Base-by-base conservation (phyloP, 2,329 filamentous ascomycete species). In the Calonectria pauciramosa region DNA sequence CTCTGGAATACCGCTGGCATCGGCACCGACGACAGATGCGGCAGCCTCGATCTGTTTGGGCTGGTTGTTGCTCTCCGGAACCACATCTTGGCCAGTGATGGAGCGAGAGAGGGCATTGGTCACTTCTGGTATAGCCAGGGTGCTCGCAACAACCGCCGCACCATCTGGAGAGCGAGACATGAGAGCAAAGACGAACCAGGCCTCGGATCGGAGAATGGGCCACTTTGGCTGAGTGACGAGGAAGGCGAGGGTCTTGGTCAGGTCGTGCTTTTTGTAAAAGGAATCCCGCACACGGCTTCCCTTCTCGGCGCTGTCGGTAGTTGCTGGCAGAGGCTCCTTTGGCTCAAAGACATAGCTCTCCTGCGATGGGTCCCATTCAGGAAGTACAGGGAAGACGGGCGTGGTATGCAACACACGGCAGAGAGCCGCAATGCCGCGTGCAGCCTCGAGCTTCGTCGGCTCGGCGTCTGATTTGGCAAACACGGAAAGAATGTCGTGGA, bases 181-280 rank as follows among this genome's bases (percentile, higher is more conserved):
- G 41, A 93, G 86, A 3, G 92, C 92, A 67, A 92, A 87, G 8
- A 92, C 88, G 75, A 93, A 93, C 88, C 91, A 91, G 3, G 89
- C 87, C 80, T 93, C 92, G 49, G 90, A 91, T 23, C 90, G 87
- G 3, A 93, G 85, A 2, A 89, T 86, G 0, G 91, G 90, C 87
- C 91, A 93, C 76, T 91, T 92, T 4, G 82, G 84, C 79, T 93
- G 91, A 2, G 86, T 88, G 30, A 92, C 85, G 32, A 93, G 86
- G 77, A 88, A 90, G 1, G 86, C 80, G 9, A 93, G 84, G 0
- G 87, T 84, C 10, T 83, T 80, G 18, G 82, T 78, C 16, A 91
- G 81, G 26, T 84, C 75, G 79, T 91, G 89, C 30, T 81, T 81
- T 1, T 80, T 69, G 81, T 91, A 91, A 80, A 92, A 91, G 10